Percentiles rank a stretch among this genome's conserved stretches.
Evolutionary conservation across 441 rosid genomes (phyloP).

Genomic region (Pelargonium fulgidum): DNA sequence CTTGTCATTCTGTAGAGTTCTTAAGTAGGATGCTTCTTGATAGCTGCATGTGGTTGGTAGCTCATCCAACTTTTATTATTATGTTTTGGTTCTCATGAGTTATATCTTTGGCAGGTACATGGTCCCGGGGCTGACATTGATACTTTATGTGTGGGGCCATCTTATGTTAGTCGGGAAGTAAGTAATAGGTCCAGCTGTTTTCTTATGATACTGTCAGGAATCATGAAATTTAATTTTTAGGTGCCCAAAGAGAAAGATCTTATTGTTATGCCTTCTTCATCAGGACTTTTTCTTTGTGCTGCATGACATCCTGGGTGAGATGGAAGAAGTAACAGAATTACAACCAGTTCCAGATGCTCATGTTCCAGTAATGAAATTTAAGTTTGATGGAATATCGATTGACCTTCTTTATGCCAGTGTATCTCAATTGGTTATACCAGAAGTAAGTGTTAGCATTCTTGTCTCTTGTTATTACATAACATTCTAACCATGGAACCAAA

Average conservation of each 20-base stretch:
- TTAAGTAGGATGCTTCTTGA: background rate
- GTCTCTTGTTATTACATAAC: background rate
- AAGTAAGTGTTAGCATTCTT: conserved; percentile 31
- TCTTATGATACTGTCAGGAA: conserved; percentile 8
- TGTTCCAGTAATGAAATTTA: conserved; percentile 69
- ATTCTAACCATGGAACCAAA: no score
- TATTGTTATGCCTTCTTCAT: conserved; percentile 23
- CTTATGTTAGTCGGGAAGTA: conserved; percentile 63
- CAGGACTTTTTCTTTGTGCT: conserved; percentile 55
- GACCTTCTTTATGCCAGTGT: conserved; percentile 70
- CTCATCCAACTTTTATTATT: background rate
- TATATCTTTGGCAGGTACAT: conserved; percentile 40
- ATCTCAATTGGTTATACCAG: conserved; percentile 46
- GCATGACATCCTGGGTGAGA: conserved; percentile 43
- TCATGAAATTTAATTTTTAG: background rate
- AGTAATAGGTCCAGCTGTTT: conserved; percentile 5
- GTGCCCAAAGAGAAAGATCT: background rate
- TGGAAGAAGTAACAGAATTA: conserved; percentile 58
- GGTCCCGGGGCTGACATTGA: conserved; percentile 70
- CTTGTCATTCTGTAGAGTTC: background rate
- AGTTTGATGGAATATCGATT: conserved; percentile 54
- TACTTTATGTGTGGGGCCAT: conserved; percentile 64
- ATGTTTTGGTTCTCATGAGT: background rate
- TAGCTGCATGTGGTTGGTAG: background rate
- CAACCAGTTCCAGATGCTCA: conserved; percentile 73